Base-by-base conservation (phyloP, 495 filamentous ascomycete species). In the Hypomontagnella submonticulosa region DNA sequence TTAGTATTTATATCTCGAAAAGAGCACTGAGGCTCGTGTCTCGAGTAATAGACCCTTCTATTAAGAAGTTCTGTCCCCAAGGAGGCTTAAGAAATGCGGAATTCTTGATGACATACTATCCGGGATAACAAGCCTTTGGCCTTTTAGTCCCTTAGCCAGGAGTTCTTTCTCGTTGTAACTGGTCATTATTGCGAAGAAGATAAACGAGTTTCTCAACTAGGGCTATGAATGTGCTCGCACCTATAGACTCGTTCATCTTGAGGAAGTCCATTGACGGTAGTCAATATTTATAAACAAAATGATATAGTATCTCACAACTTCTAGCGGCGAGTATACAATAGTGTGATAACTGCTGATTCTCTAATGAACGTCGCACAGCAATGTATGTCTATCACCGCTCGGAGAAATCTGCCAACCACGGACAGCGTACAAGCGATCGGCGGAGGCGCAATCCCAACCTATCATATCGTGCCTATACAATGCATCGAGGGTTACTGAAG, bases 71-170 rank as follows among this genome's bases (percentile, higher is more conserved):
- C n/a, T n/a, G n/a, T n/a, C n/a, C n/a, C n/a, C n/a, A n/a, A n/a
- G 23, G 2, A 27, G 23, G 23, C 3, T 27, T 27, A 27, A 2
- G 23, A 27, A 27, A 27, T 27, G 23, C 23, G 23, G 23, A 27
- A 27, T 27, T 27, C 23, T 2, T 27, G 3, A 27, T 27, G 6
- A 27, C 23, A 27, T 27, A 27, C 23, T 64, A n/a, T 70, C 63
- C 34, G 70, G 67, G 13, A 72, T 67, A 38, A 59, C 19, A 23
- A 72, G 67, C 19, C 13, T 55, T 40, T 70, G 70, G 48, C 70
- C 67, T 11, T 63, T 63, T 16, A 72, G 60, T 44, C 20, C 55
- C 43, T 67, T 54, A 0, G 53, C 70, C 11, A 72, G 27, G 5
- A 63, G 30, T 3, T 42, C 51, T 36, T 63, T 70, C 37, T 72